Evolutionary conservation across 176 grass and related monocot species (phyloP).

Genomic region (Aegilops tauschii): DNA sequence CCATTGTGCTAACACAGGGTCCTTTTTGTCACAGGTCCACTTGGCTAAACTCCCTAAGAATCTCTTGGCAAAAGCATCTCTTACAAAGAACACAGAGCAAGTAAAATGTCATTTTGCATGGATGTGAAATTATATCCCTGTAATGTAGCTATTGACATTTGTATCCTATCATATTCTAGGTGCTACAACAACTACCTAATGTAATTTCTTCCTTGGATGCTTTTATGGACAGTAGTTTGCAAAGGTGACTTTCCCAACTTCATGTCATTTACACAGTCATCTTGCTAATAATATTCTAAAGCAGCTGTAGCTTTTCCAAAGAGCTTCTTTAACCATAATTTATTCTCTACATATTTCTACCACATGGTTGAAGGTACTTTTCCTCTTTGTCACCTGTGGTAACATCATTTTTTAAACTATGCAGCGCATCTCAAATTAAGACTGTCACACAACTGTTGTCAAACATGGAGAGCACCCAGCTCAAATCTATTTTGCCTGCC

Average conservation of each 20-base stretch:
- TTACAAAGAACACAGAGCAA: slow-evolving; percentile 70
- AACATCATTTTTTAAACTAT: slow-evolving; percentile 15
- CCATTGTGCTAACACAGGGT: not conserved
- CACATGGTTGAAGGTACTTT: slow-evolving; percentile 11
- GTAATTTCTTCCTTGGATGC: slow-evolving; percentile 93
- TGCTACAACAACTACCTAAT: slow-evolving; percentile 63
- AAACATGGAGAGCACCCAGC: slow-evolving; percentile 78
- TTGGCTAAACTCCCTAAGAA: slow-evolving; percentile 81
- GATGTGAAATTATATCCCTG: not conserved
- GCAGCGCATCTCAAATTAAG: slow-evolving; percentile 76
- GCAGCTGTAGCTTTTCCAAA: not conserved
- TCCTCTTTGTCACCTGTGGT: slow-evolving; percentile 2
- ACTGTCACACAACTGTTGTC: slow-evolving; percentile 68
- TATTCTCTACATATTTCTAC: not conserved
- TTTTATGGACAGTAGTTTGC: slow-evolving; percentile 80
- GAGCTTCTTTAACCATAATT: not conserved
- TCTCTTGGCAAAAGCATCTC: slow-evolving; percentile 69
- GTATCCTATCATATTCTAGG: slow-evolving; percentile 17
- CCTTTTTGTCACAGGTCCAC: slow-evolving; percentile 41
- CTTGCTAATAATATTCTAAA: not conserved
- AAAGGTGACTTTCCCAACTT: slow-evolving; percentile 49
- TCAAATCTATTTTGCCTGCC: slow-evolving; percentile 38
- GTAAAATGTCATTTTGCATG: slow-evolving; percentile 41
- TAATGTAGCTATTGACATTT: slow-evolving; percentile 4
- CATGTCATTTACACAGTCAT: not conserved